A percentile compares a stretch with the other conserved stretches of the same genome.
phyloP scores from a whole-genome alignment of 441 rosid genomes.

The Francoa sonchifolia region DNA sequence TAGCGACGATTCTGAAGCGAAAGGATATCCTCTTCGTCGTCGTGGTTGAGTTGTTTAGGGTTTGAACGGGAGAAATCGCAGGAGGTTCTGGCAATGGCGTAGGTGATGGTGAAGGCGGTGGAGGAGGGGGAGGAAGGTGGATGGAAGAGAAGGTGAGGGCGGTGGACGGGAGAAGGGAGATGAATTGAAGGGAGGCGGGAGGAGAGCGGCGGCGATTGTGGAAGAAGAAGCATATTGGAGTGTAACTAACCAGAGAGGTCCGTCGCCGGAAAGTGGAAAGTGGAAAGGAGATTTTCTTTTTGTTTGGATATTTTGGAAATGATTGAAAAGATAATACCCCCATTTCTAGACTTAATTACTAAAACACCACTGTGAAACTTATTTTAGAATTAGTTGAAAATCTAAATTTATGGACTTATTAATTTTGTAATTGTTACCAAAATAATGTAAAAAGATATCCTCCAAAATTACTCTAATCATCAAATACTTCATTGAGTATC shows the following conservation, averaged over 20 bases:
- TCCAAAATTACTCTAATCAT: too few species aligned
- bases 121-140: conserved; percentile 11
- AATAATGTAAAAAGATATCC: too few species aligned
- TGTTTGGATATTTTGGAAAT: background rate
- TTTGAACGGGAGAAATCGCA: conserved; percentile 14
- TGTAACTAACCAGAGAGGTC: too few species aligned
- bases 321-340: too few species aligned
- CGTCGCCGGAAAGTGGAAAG: too few species aligned
- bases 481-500: too few species aligned
- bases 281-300: too few species aligned
- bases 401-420: too few species aligned
- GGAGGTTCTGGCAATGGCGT: conserved; percentile 13
- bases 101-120: conserved; percentile 12
- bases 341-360: too few species aligned
- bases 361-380: too few species aligned
- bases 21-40: conserved; percentile 27
- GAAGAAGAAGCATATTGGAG: conserved; percentile 7
- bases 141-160: conserved; percentile 15
- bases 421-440: too few species aligned
- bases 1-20: conserved; percentile 45
- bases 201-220: conserved; percentile 26
- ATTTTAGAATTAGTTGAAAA: too few species aligned
- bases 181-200: conserved; percentile 36
- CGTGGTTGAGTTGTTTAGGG: background rate
- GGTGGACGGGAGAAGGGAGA: conserved; percentile 17